A percentile compares a stretch with the other conserved stretches of the same genome.
Evolutionary conservation across 805 yeast genomes (phyloP).

Genomic region (Saccharomycopsis schoenii): DNA sequence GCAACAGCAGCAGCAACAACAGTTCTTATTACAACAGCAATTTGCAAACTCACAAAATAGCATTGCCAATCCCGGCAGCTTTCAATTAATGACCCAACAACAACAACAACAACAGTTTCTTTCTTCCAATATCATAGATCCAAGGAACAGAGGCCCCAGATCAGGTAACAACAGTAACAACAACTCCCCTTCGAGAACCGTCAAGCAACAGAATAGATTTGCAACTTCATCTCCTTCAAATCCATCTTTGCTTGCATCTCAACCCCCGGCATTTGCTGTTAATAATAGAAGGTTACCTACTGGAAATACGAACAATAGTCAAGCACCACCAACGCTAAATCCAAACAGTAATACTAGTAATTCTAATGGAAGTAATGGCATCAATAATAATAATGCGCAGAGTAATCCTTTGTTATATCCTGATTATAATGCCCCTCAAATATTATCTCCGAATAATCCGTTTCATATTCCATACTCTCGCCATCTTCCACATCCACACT

Average conservation of each 20-base stretch:
- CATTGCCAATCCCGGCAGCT: not conserved
- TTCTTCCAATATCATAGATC: not conserved
- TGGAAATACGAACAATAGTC: not conserved
- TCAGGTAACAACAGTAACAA: not conserved
- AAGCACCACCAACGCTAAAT: not conserved
- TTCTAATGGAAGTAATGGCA: not conserved
- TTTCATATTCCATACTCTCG: not conserved
- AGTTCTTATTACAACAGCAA: not conserved
- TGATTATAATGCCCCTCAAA: not conserved
- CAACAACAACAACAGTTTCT: not conserved
- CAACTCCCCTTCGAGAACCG: not conserved
- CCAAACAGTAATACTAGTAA: not conserved
- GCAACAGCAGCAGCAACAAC: conserved; percentile 2
- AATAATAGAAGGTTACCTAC: not conserved
- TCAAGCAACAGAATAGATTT: not conserved
- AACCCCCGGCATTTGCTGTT: not conserved
- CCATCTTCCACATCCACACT: not conserved
- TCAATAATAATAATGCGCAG: not conserved
- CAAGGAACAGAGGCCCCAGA: not conserved
- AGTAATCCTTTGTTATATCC: not conserved
- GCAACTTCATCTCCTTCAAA: not conserved
- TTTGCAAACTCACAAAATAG: not conserved
- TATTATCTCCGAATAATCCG: not conserved
- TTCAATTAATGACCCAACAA: not conserved
- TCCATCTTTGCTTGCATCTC: not conserved